These are phyloP conservation scores for Fagopyrum esculentum DNA, from an alignment of 148 eudicot genomes.

Conservation along the genomic window DNA sequence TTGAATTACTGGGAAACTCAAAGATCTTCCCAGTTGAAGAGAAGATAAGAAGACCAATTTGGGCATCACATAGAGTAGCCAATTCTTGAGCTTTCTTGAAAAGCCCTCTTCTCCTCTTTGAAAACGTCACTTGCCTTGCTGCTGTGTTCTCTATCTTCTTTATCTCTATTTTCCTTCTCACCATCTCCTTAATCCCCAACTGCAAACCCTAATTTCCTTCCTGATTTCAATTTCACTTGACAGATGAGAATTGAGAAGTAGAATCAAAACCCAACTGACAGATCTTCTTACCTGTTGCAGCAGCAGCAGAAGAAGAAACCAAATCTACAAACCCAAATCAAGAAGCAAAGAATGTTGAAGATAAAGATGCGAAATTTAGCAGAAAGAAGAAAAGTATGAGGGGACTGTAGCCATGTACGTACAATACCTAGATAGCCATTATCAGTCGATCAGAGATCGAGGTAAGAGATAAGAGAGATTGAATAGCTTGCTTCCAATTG, in stretches of 20 bases:
- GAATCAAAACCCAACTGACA: neutral
- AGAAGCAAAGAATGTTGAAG: neutral
- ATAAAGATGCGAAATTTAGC: neutral
- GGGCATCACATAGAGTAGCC: slow-evolving; percentile 38
- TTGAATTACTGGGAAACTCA: slow-evolving; percentile 25
- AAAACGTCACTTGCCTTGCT: slow-evolving; percentile 38
- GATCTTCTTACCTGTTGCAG: neutral
- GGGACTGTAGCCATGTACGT: neutral
- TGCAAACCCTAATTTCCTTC: neutral
- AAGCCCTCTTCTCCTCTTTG: slow-evolving; percentile 40
- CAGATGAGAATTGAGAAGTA: too few relatives aligned
- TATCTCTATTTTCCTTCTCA: slow-evolving; percentile 35
- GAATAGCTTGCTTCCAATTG: too few relatives aligned
- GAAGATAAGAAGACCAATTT: slow-evolving; percentile 37
- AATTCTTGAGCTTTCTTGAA: slow-evolving; percentile 40
- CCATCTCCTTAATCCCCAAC: slow-evolving; percentile 19
- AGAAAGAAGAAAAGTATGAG: neutral
- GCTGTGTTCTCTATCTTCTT: slow-evolving; percentile 38
- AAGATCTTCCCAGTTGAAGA: slow-evolving; percentile 40
- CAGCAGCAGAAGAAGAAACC: neutral
- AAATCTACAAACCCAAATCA: neutral
- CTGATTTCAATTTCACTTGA: neutral
- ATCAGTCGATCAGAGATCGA: too few relatives aligned
- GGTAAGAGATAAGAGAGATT: too few relatives aligned
- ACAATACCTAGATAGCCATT: neutral